Conservation (phyloP, 225 moss, liverwort and hornwort genomes). For the Rhytidiadelphus loreus region DNA sequence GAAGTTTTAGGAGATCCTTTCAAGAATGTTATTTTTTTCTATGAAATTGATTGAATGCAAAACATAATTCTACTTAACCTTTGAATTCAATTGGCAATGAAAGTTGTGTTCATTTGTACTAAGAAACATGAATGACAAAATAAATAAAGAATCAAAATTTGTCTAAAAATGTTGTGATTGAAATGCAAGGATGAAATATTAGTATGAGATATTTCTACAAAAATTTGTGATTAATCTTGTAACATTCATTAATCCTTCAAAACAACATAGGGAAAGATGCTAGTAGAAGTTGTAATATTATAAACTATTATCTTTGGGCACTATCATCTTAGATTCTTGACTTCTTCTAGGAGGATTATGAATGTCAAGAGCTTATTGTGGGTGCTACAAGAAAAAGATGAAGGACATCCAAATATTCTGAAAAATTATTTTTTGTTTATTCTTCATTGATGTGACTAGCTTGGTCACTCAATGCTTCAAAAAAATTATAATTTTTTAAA, state of each 20-base stretch:
- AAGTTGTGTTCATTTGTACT: too few relatives aligned
- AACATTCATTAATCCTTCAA: neutral
- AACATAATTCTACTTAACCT: too few relatives aligned
- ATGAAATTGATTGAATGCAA: too few relatives aligned
- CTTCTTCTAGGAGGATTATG: neutral
- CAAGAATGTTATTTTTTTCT: too few relatives aligned
- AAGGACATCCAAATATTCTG: too few relatives aligned
- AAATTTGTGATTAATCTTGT: neutral
- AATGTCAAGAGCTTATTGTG: neutral
- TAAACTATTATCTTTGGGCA: neutral
- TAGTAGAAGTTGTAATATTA: too few relatives aligned
- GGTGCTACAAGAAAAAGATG: neutral
- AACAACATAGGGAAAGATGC: neutral
- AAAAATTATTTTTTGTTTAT: neutral
- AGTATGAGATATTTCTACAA: neutral
- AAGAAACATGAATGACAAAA: too few relatives aligned
- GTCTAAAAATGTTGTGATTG: neutral
- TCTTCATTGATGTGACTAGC: accelerated
- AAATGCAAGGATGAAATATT: neutral
- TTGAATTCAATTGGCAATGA: too few relatives aligned
- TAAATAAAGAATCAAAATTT: too few relatives aligned
- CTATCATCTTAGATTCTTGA: neutral
- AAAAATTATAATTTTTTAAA: neutral
- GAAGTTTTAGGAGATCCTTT: too few relatives aligned
- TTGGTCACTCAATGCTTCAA: neutral